Evolutionary conservation across 352 stramenopile genomes (phyloP), one percentile per base, ranked within the genome.

Genomic region (Thraustotheca clavata): DNA sequence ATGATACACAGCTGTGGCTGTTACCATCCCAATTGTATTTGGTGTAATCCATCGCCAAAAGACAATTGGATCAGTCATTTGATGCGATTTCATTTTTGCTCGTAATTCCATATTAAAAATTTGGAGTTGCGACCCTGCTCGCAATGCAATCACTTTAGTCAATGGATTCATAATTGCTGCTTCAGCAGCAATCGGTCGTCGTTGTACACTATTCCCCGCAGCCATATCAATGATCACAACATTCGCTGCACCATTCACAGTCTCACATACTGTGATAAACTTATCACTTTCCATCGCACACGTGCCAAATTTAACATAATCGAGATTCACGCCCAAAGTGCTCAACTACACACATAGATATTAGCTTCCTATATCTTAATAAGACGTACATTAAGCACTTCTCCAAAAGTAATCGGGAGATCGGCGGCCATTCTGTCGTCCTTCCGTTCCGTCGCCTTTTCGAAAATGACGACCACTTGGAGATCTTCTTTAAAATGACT

Each of bases 131-230:
- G 92, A 92, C 67, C 92, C 84, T n/a, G 86, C 82, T 26, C 85
- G 80, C 60, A 94, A 55, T 22, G 85, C 85, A 63, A 94, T 94
- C 16, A 94, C 85, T 71, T 94, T 94, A 71, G 81, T 88, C 40
- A 96, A 83, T n/a, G 97, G 97, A 81, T 99, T 99, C 97, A 99
- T 99, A 65, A 99, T 98, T 49, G 97, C 96, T n/a, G 96, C 97
- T 72, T 99, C 97, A 4, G 96, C 97, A 68, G 97, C 97, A 70
- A 99, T 99, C 26, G 96, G 95, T 63, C 95, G 91, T 41, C 96
- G 89, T 76, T 95, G 83, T 62, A 94, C 83, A 62, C 73, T 83
- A 67, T 96, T 96, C 33, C 82, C 82, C 0, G 84, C 87, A 39
- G 86, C 75, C 76, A 97, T 80, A 69, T 98, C 91, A 16, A 98